A percentile compares a stretch with the other conserved stretches of the same genome.
These are phyloP conservation scores for Tolypocladium ophioglossoides DNA, from an alignment of 2,329 filamentous ascomycete genomes.

Conservation along the genomic window DNA sequence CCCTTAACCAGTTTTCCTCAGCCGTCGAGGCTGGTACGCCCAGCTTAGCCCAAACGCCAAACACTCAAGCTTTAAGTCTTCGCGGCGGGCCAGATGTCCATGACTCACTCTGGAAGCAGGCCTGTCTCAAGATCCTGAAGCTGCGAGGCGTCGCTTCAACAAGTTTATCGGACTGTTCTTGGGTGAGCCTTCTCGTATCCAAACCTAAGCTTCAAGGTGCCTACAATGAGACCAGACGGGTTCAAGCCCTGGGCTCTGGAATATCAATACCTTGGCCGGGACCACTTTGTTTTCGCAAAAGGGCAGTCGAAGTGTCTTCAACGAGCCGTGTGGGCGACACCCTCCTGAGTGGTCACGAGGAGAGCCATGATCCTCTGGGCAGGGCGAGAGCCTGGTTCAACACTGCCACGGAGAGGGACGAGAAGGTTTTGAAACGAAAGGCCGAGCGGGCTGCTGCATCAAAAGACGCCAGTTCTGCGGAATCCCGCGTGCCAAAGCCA, in stretches of 20 bases:
- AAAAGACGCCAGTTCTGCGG: constrained; percentile 32
- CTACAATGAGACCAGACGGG: constrained; percentile 30
- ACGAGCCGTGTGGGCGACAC: constrained; percentile 28
- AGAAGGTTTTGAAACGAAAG: constrained; percentile 34
- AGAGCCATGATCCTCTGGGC: constrained; percentile 37
- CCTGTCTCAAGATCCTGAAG: constrained; percentile 39
- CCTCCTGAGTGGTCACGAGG: constrained; percentile 25
- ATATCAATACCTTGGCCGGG: constrained; percentile 43
- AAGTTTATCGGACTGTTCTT: constrained; percentile 32
- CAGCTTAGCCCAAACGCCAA: constrained; percentile 38
- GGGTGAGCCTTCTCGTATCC: constrained; percentile 40
- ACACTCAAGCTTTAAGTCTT: constrained; percentile 36
- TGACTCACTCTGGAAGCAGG: constrained; percentile 35
- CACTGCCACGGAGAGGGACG: constrained; percentile 33
- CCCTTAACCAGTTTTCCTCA: constrained; percentile 13
- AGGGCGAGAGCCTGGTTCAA: constrained; percentile 39
- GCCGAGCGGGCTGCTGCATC: constrained; percentile 35
- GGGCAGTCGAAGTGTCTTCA: constrained; percentile 28
- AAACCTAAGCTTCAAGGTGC: constrained; percentile 32
- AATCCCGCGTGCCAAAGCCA: constrained; percentile 27
- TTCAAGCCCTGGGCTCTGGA: constrained; percentile 21
- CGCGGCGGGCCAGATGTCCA: constrained; percentile 29
- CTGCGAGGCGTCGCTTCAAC: constrained; percentile 36
- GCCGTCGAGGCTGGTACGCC: constrained; percentile 16
- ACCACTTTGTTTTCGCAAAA: constrained; percentile 41